Evolutionary conservation across 345 rosid genomes (phyloP), one percentile per base, ranked within the genome.

Genomic region (Excoecaria agallocha): DNA sequence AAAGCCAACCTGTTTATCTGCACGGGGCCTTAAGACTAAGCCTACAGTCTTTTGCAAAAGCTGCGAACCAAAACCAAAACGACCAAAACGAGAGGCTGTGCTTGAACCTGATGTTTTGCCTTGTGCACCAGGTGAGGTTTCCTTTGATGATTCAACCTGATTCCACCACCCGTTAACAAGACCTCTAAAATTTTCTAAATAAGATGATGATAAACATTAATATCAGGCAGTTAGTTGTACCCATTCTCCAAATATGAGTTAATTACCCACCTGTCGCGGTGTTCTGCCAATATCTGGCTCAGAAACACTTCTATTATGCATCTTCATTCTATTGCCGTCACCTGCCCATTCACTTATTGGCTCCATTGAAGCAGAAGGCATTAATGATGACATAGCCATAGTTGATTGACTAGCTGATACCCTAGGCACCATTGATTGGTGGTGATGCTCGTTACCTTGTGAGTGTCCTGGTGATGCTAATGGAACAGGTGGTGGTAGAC

Each of bases 1-100:
- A 68, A 46, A 79, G 75, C 61, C 60, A 43, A 91, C 99, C 96
- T 96, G 97, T 65, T 82, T 80, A 72, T 89, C 92, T 17, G 89
- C 49, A 17, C 99, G 97, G 56, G 91, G 84, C 82, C 90, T 78
- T 80, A 89, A 82, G 72, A 94, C 93, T 73, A 90, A 83, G 65
- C 97, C 97, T 20, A 96, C 92, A 0, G 99, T 90, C 82, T 87
- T 88, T 79, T 89, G 97, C 76, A 96, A 72, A 77, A 93, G 86
- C 73, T 89, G 94, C 3, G 96, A 55, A 50, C 97, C 97, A 79
- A 91, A 86, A 76, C 91, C 84, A 80, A 96, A 89, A 82, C 92
- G 89, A 73, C 87, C 74, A 80, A 96, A 88, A 69, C 95, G 97
- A 63, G 97, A 91, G 68, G 84, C 82, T 63, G 85, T 84, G 61